These are phyloP conservation scores for Penicillium simplicissimum DNA, from an alignment of 495 filamentous ascomycete species.

Conservation along the genomic window DNA sequence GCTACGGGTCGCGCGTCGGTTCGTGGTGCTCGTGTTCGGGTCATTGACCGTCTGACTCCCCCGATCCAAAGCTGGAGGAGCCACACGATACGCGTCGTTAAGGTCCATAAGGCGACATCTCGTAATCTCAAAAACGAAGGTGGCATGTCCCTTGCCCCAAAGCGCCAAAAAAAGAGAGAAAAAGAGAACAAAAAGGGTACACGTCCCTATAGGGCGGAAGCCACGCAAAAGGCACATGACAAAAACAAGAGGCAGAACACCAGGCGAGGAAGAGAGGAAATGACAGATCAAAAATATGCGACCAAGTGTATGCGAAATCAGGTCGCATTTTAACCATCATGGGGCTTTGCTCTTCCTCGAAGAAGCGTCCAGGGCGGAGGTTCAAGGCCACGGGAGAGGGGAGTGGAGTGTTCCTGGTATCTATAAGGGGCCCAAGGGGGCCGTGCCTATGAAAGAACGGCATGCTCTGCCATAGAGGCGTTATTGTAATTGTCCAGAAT, in stretches of 20 bases:
- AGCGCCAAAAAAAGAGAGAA: constrained; percentile 1
- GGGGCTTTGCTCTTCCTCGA: background rate
- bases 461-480: constrained; percentile 18
- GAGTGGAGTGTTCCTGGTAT: background rate
- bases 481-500: constrained; percentile 32
- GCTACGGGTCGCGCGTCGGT: background rate
- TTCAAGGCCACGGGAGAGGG: background rate
- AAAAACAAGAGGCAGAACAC: background rate
- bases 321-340: background rate
- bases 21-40: constrained; percentile 19
- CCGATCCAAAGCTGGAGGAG: background rate
- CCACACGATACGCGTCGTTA: constrained; percentile 16
- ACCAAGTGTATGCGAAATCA: background rate
- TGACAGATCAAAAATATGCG: background rate
- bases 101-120: constrained; percentile 9
- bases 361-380: background rate
- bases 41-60: constrained; percentile 16
- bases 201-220: background rate
- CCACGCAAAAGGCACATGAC: constrained; percentile 1
- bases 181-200: background rate
- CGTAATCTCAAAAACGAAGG: constrained; percentile 10
- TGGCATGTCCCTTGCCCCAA: constrained; percentile 14
- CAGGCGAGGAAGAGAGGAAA: constrained; percentile 3
- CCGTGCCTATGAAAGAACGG: constrained; percentile 13
- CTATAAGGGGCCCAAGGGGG: constrained; percentile 4